phyloP scores from a whole-genome alignment of 768 basidiomycete genomes.

The Tylopilus intermedius region DNA sequence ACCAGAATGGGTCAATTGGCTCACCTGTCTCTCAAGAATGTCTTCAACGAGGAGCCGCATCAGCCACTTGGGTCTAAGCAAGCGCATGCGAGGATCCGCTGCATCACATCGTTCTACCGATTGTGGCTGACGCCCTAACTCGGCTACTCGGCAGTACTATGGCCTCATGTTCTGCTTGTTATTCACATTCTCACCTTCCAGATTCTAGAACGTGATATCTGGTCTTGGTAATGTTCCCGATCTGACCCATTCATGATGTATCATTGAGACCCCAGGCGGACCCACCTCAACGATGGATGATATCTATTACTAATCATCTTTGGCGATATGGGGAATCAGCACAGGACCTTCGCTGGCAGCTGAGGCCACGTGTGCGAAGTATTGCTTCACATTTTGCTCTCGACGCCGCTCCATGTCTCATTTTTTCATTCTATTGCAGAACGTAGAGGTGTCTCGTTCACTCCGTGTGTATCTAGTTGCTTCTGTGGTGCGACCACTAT shows the following conservation, averaged over 20 bases:
- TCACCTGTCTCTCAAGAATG: conserved; percentile 11
- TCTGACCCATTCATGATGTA: conserved; percentile 13
- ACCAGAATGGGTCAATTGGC: no score
- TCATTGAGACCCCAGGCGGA: conserved; percentile 19
- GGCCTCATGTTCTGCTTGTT: conserved; percentile 27
- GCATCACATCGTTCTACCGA: conserved; percentile 12
- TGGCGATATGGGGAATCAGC: neutral
- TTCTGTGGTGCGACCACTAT: neutral
- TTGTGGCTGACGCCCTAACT: conserved; percentile 15
- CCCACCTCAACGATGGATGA: neutral
- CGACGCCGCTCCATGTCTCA: neutral
- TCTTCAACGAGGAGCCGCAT: conserved; percentile 6
- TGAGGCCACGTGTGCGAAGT: conserved; percentile 3
- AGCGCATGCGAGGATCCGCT: conserved; percentile 11
- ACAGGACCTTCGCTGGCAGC: neutral
- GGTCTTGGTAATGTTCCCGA: conserved; percentile 12
- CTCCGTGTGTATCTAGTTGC: neutral
- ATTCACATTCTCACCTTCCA: conserved; percentile 21
- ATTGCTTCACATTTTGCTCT: neutral
- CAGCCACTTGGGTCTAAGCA: conserved; percentile 11
- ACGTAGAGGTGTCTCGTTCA: neutral
- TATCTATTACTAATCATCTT: neutral
- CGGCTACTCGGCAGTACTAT: conserved; percentile 12
- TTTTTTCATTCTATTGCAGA: neutral
- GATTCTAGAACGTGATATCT: conserved; percentile 23